A percentile compares a stretch with the other conserved stretches of the same genome.
These are phyloP conservation scores for Venturia nashicola DNA, from an alignment of 2,329 filamentous ascomycete genomes.

Conservation along the genomic window DNA sequence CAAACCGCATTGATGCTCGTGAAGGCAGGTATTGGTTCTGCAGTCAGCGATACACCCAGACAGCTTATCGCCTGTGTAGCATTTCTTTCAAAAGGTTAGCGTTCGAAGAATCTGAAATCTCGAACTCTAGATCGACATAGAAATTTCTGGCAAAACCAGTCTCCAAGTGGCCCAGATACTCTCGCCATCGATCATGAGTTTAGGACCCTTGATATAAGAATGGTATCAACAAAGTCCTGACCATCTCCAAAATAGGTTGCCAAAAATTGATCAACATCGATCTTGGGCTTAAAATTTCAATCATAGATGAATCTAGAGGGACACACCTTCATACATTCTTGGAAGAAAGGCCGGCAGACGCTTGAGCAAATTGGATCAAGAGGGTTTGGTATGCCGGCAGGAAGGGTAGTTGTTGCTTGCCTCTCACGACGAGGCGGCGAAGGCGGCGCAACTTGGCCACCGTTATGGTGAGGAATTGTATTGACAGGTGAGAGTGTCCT, in stretches of 20 bases:
- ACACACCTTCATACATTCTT: not conserved
- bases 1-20: not conserved
- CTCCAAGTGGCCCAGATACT: no score
- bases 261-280: not conserved
- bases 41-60: not conserved
- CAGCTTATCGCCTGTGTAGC: not conserved
- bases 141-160: no score
- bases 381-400: not conserved
- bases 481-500: no score
- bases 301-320: not conserved
- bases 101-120: not conserved
- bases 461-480: no score
- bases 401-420: not conserved
- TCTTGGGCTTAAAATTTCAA: not conserved
- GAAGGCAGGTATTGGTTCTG: not conserved
- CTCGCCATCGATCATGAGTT: no score
- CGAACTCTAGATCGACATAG: no score
- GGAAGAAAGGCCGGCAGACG: not conserved
- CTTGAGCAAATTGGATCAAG: not conserved
- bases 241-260: no score
- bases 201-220: no score
- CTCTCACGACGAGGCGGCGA: no score
- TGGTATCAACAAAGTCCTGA: no score
- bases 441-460: no score
- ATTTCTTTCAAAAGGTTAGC: not conserved